phyloP scores from a whole-genome alignment of 129 eudicot genomes.

The Helichrysum umbraculigerum region DNA sequence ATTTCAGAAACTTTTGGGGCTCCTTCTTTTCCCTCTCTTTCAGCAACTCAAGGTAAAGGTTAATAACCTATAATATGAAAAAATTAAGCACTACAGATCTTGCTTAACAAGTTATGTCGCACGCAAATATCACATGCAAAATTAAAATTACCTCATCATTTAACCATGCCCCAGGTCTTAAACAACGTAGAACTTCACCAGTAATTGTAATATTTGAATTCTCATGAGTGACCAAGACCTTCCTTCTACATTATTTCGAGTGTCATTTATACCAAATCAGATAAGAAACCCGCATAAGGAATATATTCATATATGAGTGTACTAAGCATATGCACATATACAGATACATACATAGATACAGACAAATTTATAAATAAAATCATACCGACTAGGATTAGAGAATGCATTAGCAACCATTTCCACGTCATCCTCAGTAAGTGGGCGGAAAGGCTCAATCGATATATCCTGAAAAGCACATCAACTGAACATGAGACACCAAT shows the following conservation, averaged over 20 bases:
- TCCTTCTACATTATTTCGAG: constrained; percentile 51
- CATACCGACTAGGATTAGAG: constrained; percentile 60
- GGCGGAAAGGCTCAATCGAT: constrained; percentile 57
- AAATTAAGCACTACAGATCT: background rate
- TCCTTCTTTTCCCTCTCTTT: constrained; percentile 94
- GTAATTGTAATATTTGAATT: constrained; percentile 76
- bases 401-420: constrained; percentile 54
- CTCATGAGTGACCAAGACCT: constrained; percentile 72
- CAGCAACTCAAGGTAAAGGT: constrained; percentile 77
- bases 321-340: background rate
- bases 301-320: background rate
- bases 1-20: constrained; percentile 76
- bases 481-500: constrained; percentile 15
- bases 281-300: constrained; percentile 2
- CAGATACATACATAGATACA: background rate
- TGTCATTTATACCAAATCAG: constrained; percentile 21
- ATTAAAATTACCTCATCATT: constrained; percentile 75
- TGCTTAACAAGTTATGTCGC: constrained; percentile 5
- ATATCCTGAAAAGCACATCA: constrained; percentile 49
- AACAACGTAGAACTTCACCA: constrained; percentile 74
- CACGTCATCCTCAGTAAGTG: constrained; percentile 66
- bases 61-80: constrained; percentile 64
- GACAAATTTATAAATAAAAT: background rate
- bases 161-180: constrained; percentile 82
- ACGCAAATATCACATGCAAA: background rate